A percentile compares a stretch with the other conserved stretches of the same genome.
phyloP scores from a whole-genome alignment of 345 rosid genomes.

The Gossypium australe region DNA sequence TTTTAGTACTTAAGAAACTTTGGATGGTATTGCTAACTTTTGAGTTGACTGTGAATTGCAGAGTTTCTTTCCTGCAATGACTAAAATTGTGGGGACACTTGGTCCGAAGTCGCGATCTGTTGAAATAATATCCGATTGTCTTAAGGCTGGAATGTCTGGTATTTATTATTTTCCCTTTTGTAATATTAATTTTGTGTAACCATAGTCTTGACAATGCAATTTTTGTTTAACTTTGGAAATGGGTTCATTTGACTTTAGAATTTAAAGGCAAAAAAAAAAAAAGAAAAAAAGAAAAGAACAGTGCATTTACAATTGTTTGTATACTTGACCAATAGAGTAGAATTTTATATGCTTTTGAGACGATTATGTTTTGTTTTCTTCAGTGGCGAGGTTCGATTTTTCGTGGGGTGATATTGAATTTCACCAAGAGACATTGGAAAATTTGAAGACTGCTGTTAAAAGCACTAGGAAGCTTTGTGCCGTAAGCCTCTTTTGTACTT shows the following conservation, averaged over 20 bases:
- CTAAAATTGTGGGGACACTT: constrained; percentile 72
- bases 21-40: background rate
- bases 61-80: constrained; percentile 67
- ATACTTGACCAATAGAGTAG: background rate
- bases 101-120: constrained; percentile 50
- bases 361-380: constrained; percentile 7
- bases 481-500: constrained; percentile 29
- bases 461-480: constrained; percentile 61
- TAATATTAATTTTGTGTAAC: background rate
- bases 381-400: constrained; percentile 71
- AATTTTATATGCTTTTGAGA: constrained; percentile 8
- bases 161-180: background rate
- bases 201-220: background rate
- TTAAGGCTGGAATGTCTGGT: constrained; percentile 78
- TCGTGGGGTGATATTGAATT: constrained; percentile 60
- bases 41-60: constrained; percentile 20
- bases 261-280: background rate
- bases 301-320: background rate
- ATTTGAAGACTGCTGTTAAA: constrained; percentile 51
- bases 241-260: background rate
- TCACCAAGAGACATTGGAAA: constrained; percentile 68
- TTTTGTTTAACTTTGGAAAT: background rate
- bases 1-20: background rate
- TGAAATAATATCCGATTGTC: constrained; percentile 44
- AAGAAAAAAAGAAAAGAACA: background rate